Evolutionary conservation across 1,139 yeast species (phyloP), one percentile per base, ranked within the genome.

Genomic region (Sugiyamaella xylanicola): DNA sequence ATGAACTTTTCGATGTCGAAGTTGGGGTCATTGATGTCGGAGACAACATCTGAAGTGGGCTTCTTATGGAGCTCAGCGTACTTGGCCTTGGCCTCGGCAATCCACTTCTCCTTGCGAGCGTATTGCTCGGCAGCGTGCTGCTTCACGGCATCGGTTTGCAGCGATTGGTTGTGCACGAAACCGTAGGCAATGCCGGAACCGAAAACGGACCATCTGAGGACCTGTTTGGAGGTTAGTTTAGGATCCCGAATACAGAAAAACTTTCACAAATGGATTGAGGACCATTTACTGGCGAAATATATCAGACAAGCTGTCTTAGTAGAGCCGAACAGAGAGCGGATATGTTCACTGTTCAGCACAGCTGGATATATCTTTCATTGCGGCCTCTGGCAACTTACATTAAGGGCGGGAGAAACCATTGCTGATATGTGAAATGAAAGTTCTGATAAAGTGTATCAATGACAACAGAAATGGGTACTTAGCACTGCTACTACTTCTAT

Each of bases 101-200:
- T 88, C 72, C 91, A 82, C 69, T 86, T 83, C 74, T 84, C 84
- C 75, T 89, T 84, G 64, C 81, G 78, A 63, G 82, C 79, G 74
- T 79, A 88, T 61, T 82, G 84, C 51, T 75, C 77, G 56, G 79
- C 78, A 65, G 83, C 87, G 58, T 79, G 80, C 69, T 81, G 77
- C 70, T 80, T 78, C 54, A 74, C 77, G 60, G 86, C 91, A 56
- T 79, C 78, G 37, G 81, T 70, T 67, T 85, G 84, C 68, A 91
- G 80, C 56, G 81, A 75, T 69, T 81, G 77, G 77, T 95, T 87
- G 80, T 90, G 96, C 74, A 82, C 80, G 65, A 92, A 89, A 65
- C 99, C 99, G 77, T 89, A 90, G 60, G 83, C 80, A 61, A 92
- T 78, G 75, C 99, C 99, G 66, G 91, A 83, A 59, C 91, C 95